A percentile compares a stretch with the other conserved stretches of the same genome.
These are phyloP conservation scores for Circinella minor DNA, from an alignment of 371 early-diverging fungal species.

Conservation along the genomic window DNA sequence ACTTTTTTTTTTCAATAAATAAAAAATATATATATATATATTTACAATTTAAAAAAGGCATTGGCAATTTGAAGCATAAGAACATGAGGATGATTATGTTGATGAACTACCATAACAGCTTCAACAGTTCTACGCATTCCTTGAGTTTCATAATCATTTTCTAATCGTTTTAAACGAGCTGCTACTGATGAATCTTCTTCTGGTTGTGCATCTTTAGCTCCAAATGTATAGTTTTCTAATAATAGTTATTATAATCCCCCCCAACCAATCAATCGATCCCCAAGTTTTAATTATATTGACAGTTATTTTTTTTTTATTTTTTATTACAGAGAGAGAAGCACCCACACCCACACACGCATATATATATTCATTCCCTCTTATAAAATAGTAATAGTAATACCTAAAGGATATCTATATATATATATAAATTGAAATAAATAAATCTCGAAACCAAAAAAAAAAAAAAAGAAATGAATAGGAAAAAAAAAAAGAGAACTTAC, in stretches of 20 bases:
- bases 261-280: no score
- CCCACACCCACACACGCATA: no score
- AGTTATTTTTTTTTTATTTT: neutral
- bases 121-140: constrained; percentile 80
- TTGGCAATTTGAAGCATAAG: constrained; percentile 80
- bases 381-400: neutral
- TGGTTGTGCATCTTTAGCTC: constrained; percentile 75
- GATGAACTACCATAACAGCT: constrained; percentile 80
- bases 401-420: constrained; percentile 24
- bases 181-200: constrained; percentile 78
- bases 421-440: neutral
- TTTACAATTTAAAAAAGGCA: constrained; percentile 76
- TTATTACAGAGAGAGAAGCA: neutral
- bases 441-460: neutral
- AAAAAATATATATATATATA: neutral
- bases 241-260: neutral
- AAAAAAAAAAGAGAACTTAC: constrained; percentile 19
- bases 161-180: constrained; percentile 66
- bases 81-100: constrained; percentile 84
- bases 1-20: no score
- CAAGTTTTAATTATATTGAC: neutral
- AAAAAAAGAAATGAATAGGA: neutral
- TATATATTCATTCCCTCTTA: neutral
- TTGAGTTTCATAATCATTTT: constrained; percentile 65
- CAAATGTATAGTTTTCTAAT: constrained; percentile 71